These are phyloP conservation scores for Entoloma clypeatum DNA, from an alignment of 1,284 basidiomycete species.

Conservation along the genomic window DNA sequence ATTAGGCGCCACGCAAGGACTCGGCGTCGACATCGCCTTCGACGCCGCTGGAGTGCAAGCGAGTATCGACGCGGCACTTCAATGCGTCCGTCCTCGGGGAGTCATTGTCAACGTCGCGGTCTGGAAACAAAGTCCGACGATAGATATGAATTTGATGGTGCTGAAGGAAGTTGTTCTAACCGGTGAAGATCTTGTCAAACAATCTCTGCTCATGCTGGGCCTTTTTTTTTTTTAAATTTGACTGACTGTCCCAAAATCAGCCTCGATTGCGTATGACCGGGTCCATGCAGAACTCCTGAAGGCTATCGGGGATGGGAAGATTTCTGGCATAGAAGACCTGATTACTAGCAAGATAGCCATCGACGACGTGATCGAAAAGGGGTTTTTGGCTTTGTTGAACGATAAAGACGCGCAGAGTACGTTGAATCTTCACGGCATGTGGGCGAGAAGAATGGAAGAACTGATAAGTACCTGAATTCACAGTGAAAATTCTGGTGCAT, in stretches of 20 bases:
- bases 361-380: slow-evolving; percentile 29
- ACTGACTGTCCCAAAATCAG: background rate
- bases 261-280: slow-evolving; percentile 22
- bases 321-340: slow-evolving; percentile 26
- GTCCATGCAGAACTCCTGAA: slow-evolving; percentile 28
- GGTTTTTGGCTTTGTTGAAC: slow-evolving; percentile 25
- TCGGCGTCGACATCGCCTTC: slow-evolving; percentile 30
- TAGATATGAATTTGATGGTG: slow-evolving; percentile 25
- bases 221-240: background rate
- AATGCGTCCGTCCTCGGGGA: slow-evolving; percentile 26
- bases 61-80: slow-evolving; percentile 23
- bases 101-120: slow-evolving; percentile 28
- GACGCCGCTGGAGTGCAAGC: slow-evolving; percentile 31
- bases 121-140: slow-evolving; percentile 25
- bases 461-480: background rate
- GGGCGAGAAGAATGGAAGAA: no score
- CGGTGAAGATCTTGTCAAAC: no score
- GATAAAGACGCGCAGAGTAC: slow-evolving; percentile 29
- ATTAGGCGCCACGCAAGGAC: slow-evolving; percentile 19
- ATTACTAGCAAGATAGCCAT: slow-evolving; percentile 29
- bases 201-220: no score
- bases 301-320: slow-evolving; percentile 26
- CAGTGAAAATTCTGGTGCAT: slow-evolving; percentile 2
- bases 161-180: slow-evolving; percentile 28
- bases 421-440: no score